Conservation (phyloP, 495 filamentous ascomycete genomes). For the Xanthoparmelia taractica region DNA sequence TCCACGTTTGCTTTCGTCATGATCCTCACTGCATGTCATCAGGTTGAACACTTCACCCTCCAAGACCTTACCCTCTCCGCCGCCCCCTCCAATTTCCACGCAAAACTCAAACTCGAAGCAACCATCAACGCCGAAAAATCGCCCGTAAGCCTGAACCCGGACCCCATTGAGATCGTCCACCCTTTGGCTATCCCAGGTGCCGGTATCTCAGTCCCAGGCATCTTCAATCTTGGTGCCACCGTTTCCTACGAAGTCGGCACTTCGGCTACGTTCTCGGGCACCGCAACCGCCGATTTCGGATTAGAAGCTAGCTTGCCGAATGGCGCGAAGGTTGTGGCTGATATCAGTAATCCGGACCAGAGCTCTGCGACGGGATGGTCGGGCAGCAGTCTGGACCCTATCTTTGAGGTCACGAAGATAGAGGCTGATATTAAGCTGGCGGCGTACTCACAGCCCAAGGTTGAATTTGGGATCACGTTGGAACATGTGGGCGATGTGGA, state of each 20-base stretch:
- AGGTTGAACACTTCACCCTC: conserved; percentile 27
- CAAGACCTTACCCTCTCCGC: conserved; percentile 26
- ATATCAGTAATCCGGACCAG: conserved; percentile 19
- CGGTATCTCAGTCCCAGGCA: conserved; percentile 25
- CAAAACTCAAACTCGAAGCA: conserved; percentile 30
- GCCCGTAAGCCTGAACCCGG: conserved; percentile 10
- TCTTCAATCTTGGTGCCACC: conserved; percentile 30
- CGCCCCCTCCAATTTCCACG: conserved; percentile 25
- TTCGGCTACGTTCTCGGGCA: conserved; percentile 24
- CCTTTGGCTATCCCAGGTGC: conserved; percentile 27
- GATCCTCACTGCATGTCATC: neutral
- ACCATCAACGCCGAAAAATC: conserved; percentile 15
- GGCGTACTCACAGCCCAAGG: conserved; percentile 31
- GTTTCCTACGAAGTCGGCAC: conserved; percentile 28
- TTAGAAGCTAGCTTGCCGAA: conserved; percentile 28
- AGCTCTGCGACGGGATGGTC: conserved; percentile 30
- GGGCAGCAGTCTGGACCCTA: conserved; percentile 18
- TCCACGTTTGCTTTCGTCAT: too few species aligned
- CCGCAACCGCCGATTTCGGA: conserved; percentile 30
- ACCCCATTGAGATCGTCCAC: conserved; percentile 22
- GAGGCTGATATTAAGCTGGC: conserved; percentile 23
- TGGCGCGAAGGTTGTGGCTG: conserved; percentile 23
- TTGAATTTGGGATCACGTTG: conserved; percentile 16
- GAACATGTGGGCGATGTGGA: neutral
- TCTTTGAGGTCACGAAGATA: conserved; percentile 26